Evolutionary conservation across 179 eudicot genomes (phyloP), one percentile per base, ranked within the genome.

Genomic region (Pouteria campechiana): DNA sequence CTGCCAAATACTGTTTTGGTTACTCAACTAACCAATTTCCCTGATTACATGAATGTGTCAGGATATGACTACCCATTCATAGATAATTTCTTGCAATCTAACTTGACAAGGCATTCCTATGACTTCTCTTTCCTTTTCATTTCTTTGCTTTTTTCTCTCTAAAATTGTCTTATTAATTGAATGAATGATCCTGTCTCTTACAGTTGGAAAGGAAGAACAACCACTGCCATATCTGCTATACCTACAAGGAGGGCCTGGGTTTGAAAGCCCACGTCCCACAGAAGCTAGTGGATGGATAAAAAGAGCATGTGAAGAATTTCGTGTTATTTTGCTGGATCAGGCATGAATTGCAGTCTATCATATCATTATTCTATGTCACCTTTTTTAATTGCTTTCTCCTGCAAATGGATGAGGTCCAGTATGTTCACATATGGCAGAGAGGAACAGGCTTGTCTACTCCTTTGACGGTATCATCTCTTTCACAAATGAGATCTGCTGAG

Each of bases 211-310:
- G 59, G 98, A 90, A 70, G 94, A 90, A 25, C 63, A 58, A 41
- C 37, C 69, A 37, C 64, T 81, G 54, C 98, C 98, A 2, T 90
- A 72, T 65, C 70, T 90, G 20, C 67, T 90, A 34, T 90, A 56
- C 65, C 73, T 90, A 49, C 94, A 86, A 76, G 98, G 98, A 12
- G 98, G 98, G 34, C 98, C 98, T 45, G 98, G 98, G 10, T 86
- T 74, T 49, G 98, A 86, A 69, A 76, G 87, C 50, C 80, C 79
- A 41, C 69, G 98, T 48, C 94, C 88, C 18, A 74, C 82, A 32
- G 98, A 86, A 64, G 65, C 84, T 11, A 63, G 75, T 57, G 98
- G 98, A 30, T 90, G 98, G 98, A 64, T 90, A 49, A 66, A 76
- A 25, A 86, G 64, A 86, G 96, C 94, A 45, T 86, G 96, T 24